Percentiles rank a stretch among this genome's conserved stretches.
These are phyloP conservation scores for Dothistroma pini DNA, from an alignment of 2,329 filamentous ascomycete genomes.

Conservation along the genomic window DNA sequence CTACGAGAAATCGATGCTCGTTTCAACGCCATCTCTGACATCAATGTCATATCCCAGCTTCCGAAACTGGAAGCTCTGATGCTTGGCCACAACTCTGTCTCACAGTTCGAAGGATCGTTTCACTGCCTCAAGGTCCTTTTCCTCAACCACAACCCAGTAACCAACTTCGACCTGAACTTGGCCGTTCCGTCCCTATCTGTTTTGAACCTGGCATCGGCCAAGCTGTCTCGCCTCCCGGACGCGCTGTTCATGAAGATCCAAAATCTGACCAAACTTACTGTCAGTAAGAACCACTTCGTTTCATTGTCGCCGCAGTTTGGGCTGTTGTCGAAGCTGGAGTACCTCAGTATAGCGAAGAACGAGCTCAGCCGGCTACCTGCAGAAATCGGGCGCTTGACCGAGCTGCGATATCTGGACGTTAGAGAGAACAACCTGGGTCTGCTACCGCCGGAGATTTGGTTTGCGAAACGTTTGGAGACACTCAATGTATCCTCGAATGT, in stretches of 20 bases:
- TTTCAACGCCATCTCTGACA: constrained; percentile 84
- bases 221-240: constrained; percentile 82
- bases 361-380: constrained; percentile 76
- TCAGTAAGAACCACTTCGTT: constrained; percentile 95
- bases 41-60: constrained; percentile 79
- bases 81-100: constrained; percentile 89
- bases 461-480: constrained; percentile 82
- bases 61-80: constrained; percentile 84
- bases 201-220: constrained; percentile 85
- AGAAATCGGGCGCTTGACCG: constrained; percentile 81
- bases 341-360: constrained; percentile 93
- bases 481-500: constrained; percentile 96
- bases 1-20: constrained; percentile 91
- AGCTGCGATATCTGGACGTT: constrained; percentile 81
- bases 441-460: constrained; percentile 93
- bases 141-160: constrained; percentile 92
- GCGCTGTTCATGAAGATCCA: constrained; percentile 82
- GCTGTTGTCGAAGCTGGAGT: constrained; percentile 74
- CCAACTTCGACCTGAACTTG: constrained; percentile 78
- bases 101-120: constrained; percentile 86
- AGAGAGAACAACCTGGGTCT: constrained; percentile 90
- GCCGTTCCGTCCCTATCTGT: constrained; percentile 77
- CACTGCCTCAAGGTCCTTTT: constrained; percentile 77
- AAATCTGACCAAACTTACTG: constrained; percentile 78
- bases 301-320: constrained; percentile 83